These are phyloP conservation scores for Tylopilus subfusipes DNA, from an alignment of 768 basidiomycete species.

Conservation along the genomic window DNA sequence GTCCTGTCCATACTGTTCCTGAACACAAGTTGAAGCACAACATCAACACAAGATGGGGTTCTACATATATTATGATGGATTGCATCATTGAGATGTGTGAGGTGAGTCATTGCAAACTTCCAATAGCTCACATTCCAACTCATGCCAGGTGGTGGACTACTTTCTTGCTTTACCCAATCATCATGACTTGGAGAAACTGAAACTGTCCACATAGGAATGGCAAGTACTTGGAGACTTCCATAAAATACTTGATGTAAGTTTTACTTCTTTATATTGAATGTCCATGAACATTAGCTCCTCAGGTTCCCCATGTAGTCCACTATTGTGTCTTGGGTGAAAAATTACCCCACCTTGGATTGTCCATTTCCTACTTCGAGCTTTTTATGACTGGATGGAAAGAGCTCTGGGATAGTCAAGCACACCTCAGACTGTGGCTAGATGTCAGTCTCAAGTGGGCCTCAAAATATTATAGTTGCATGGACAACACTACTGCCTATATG, in stretches of 20 bases:
- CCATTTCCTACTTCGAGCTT: not conserved
- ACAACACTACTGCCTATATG: not conserved
- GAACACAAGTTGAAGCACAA: not conserved
- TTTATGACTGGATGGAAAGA: too few species aligned
- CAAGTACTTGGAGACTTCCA: not conserved
- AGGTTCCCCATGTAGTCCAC: not conserved
- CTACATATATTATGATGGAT: not conserved
- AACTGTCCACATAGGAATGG: not conserved
- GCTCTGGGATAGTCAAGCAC: too few species aligned
- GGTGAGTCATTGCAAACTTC: not conserved
- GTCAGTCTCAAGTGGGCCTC: not conserved
- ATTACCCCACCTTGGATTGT: not conserved
- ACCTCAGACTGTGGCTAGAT: too few species aligned
- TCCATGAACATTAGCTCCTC: not conserved
- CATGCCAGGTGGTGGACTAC: not conserved
- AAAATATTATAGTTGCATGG: not conserved
- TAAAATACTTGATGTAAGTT: not conserved
- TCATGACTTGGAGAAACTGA: not conserved
- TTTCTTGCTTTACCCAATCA: not conserved
- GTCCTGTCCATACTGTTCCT: not conserved
- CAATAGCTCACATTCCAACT: not conserved
- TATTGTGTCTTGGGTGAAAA: not conserved
- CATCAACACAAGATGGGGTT: not conserved
- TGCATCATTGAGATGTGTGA: not conserved
- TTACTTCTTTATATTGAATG: not conserved